Conservation (phyloP, 805 yeast species). For the Lachancea fermentati region DNA sequence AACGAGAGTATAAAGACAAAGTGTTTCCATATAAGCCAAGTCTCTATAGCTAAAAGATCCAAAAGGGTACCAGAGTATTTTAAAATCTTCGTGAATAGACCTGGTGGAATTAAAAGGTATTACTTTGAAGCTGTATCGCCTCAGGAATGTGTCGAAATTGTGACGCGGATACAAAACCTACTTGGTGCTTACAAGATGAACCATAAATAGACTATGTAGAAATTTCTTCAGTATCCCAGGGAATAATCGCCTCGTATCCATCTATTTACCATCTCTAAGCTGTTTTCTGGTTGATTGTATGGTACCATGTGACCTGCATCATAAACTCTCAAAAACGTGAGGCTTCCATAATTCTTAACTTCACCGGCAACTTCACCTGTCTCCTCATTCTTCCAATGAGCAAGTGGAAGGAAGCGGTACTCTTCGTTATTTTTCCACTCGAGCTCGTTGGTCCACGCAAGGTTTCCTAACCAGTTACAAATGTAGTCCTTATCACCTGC, state of each 20-base stretch:
- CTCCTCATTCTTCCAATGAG: slow-evolving; percentile 37
- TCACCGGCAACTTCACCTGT: slow-evolving; percentile 54
- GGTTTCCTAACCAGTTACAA: slow-evolving; percentile 90
- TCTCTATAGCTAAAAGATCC: slow-evolving; percentile 69
- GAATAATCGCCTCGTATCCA: slow-evolving; percentile 55
- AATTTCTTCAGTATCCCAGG: slow-evolving; percentile 1
- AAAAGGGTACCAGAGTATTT: slow-evolving; percentile 71
- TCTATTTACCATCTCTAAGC: slow-evolving; percentile 64
- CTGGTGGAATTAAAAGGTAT: slow-evolving; percentile 70
- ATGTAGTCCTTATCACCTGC: slow-evolving; percentile 95
- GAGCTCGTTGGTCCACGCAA: slow-evolving; percentile 69
- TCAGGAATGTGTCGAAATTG: slow-evolving; percentile 65
- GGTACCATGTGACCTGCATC: slow-evolving; percentile 95
- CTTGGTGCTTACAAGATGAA: slow-evolving; percentile 48
- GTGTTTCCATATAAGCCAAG: slow-evolving; percentile 78
- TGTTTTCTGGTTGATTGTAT: slow-evolving; percentile 71
- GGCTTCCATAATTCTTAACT: slow-evolving; percentile 62
- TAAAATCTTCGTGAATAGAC: slow-evolving; percentile 70
- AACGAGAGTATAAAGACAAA: slow-evolving; percentile 76
- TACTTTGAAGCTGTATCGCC: slow-evolving; percentile 72
- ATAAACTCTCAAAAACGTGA: slow-evolving; percentile 70
- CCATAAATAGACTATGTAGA: slow-evolving; percentile 17
- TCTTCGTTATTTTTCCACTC: slow-evolving; percentile 55
- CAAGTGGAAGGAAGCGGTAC: slow-evolving; percentile 39
- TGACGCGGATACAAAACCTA: slow-evolving; percentile 58